Evolutionary conservation across 2,329 filamentous ascomycete species (phyloP).

Genomic region (Botrytis fragariae): DNA sequence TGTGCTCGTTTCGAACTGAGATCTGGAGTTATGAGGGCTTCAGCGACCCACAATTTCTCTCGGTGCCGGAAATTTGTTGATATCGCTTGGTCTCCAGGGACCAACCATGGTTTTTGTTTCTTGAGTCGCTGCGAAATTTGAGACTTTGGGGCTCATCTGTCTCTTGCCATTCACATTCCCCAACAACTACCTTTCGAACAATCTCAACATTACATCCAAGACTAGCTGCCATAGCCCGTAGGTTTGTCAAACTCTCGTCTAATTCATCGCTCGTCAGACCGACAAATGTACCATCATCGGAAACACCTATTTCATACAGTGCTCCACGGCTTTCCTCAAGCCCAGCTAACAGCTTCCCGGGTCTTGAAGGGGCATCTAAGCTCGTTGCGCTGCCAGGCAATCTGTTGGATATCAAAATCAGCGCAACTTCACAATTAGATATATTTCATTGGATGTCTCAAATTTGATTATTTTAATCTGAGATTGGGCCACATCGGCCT

Average conservation of each 20-base stretch:
- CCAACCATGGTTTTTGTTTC: conserved; percentile 26
- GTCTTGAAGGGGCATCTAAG: conserved; percentile 47
- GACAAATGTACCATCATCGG: conserved; percentile 88
- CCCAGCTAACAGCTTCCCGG: conserved; percentile 66
- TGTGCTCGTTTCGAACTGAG: conserved; percentile 44
- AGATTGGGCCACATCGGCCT: neutral
- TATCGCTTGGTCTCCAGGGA: neutral
- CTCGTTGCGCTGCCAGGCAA: conserved; percentile 63
- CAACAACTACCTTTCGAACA: conserved; percentile 77
- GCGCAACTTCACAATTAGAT: neutral
- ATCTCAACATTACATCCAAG: conserved; percentile 84
- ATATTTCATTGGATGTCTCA: neutral
- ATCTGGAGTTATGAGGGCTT: conserved; percentile 81
- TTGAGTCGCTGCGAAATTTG: conserved; percentile 22
- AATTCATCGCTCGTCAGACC: conserved; percentile 88
- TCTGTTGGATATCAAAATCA: conserved; percentile 10
- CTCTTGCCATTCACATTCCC: conserved; percentile 70
- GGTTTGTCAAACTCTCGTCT: conserved; percentile 81
- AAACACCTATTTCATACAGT: conserved; percentile 93
- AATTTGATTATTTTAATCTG: neutral
- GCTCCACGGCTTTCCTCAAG: conserved; percentile 92
- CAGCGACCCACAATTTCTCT: conserved; percentile 78
- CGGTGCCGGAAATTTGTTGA: conserved; percentile 35
- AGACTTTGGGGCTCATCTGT: conserved; percentile 13
- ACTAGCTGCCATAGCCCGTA: conserved; percentile 88